Conservation (phyloP, 2,329 filamentous ascomycete species). For the Neospermospora avenae region DNA sequence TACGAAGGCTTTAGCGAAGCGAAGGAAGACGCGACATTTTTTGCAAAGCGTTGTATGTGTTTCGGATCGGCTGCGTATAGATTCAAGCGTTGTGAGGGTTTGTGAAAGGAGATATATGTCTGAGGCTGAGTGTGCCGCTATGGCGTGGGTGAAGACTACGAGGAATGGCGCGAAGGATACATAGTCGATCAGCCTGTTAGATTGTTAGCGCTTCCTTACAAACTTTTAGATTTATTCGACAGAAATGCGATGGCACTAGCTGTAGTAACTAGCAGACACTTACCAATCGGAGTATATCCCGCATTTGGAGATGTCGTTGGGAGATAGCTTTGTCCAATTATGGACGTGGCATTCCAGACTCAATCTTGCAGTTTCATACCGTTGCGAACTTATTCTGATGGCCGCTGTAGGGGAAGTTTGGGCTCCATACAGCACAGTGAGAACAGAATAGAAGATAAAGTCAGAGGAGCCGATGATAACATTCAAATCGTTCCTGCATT, state of each 20-base stretch:
- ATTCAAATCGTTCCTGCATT: conserved; percentile 12
- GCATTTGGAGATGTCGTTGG: conserved; percentile 9
- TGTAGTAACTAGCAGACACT: background rate
- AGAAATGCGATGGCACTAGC: background rate
- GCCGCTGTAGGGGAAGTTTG: conserved; percentile 10
- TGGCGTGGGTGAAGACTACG: conserved; percentile 21
- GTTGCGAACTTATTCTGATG: conserved; percentile 17
- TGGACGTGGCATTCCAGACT: conserved; percentile 19
- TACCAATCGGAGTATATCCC: conserved; percentile 20
- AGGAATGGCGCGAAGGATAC: conserved; percentile 21
- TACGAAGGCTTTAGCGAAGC: conserved; percentile 18
- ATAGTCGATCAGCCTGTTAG: conserved; percentile 14
- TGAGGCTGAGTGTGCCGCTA: conserved; percentile 12
- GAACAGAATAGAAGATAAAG: conserved; percentile 19
- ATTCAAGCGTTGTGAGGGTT: conserved; percentile 16
- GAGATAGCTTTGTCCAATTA: conserved; percentile 13
- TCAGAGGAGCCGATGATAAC: conserved; percentile 17
- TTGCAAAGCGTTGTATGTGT: conserved; percentile 13
- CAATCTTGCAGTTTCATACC: conserved; percentile 17
- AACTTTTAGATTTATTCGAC: background rate
- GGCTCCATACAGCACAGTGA: conserved; percentile 18
- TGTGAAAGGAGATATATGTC: conserved; percentile 17
- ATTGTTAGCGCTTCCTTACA: background rate
- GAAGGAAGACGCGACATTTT: conserved; percentile 17
- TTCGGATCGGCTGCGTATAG: conserved; percentile 10